These are phyloP conservation scores for Exophiala bonariae DNA, from an alignment of 2,329 filamentous ascomycete genomes.

Conservation along the genomic window DNA sequence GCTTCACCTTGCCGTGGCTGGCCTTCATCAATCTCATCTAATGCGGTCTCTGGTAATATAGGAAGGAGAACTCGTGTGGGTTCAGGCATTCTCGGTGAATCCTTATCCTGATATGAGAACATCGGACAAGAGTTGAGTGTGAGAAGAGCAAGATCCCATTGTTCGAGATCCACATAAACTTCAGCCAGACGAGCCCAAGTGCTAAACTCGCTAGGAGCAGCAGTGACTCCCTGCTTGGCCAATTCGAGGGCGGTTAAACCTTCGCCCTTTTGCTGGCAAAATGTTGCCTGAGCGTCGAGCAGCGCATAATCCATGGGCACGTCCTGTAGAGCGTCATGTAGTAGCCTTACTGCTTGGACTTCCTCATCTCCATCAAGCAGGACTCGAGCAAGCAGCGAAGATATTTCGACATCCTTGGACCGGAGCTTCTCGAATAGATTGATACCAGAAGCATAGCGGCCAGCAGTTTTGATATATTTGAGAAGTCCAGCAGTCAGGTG, in stretches of 20 bases:
- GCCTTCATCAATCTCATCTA: constrained; percentile 96
- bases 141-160: constrained; percentile 93
- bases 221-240: constrained; percentile 90
- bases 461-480: constrained; percentile 93
- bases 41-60: constrained; percentile 80
- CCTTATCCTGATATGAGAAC: constrained; percentile 99
- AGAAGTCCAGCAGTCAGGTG: constrained; percentile 91
- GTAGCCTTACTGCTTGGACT: constrained; percentile 85
- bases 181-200: constrained; percentile 94
- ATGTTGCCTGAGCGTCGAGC: constrained; percentile 90
- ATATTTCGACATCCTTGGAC: constrained; percentile 86
- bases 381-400: constrained; percentile 85
- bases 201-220: constrained; percentile 93
- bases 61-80: constrained; percentile 85
- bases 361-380: constrained; percentile 95
- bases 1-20: constrained; percentile 70
- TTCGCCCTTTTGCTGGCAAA: constrained; percentile 84
- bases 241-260: constrained; percentile 86
- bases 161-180: constrained; percentile 89
- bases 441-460: constrained; percentile 90
- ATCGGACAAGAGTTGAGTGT: constrained; percentile 98
- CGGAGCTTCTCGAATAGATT: constrained; percentile 97
- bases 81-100: constrained; percentile 90
- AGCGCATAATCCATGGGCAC: constrained; percentile 97
- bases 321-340: constrained; percentile 86